Base-by-base conservation (phyloP, 164 flowering plant species). In the Sextonia rubra region DNA sequence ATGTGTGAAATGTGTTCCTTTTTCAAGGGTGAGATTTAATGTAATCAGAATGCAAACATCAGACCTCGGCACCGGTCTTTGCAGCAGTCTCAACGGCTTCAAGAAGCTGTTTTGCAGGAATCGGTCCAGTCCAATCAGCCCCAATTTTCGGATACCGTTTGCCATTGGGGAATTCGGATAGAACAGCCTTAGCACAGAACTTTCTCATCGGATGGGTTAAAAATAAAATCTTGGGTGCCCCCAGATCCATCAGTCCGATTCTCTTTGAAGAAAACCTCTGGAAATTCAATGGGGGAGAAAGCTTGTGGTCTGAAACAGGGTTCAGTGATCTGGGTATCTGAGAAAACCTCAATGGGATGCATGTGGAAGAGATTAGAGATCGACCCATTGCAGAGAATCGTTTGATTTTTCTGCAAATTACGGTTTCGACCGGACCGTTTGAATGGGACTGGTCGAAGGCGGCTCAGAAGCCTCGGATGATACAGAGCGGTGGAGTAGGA, bases 21-120 rank as follows among this genome's bases (percentile, higher is more conserved):
- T 8, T 37, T 2, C 44, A 7, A 37, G 44, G 44, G 44, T 1
- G 22, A 32, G 25, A 73, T 29, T 30, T 11, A 27, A 37, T 20
- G 63, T 8, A 66, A 73, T 8, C 29, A 29, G 5, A 26, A 62
- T 12, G 37, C 20, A 55, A 60, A 8, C 24, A 68, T 15, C 32
- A 58, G 71, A 93, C 98, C 93, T 91, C 76, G 73, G 98, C 92
- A 23, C 98, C 97, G 67, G 97, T 86, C 69, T 82, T 83, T 23
- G 98, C 95, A 69, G 98, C 98, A 58, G 73, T 25, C 74, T 88
- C 89, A 37, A 88, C 93, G 6, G 87, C 97, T 72, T 80, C 77
- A 55, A 93, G 86, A 55, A 91, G 92, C 73, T 88, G 85, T 25
- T 70, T 69, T 9, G 85, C 80, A 3, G 92, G 87, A 70, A 93